Evolutionary conservation across 1,139 yeast species (phyloP).

Genomic region (Barnettozyma hawaiiensis): DNA sequence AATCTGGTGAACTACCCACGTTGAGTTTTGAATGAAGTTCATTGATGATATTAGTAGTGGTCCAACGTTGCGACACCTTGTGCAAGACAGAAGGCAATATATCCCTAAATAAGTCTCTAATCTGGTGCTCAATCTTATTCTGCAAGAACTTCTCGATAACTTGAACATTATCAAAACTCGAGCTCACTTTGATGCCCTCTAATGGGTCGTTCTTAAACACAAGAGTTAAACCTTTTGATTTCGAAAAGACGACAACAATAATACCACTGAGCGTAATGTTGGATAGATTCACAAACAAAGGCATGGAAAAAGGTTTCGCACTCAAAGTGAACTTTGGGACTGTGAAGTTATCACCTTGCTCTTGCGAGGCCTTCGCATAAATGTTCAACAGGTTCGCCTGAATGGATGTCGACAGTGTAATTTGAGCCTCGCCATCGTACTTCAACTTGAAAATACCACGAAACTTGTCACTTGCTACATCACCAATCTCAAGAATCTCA

Average conservation of each 20-base stretch:
- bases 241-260: conserved; percentile 77
- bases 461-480: conserved; percentile 71
- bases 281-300: conserved; percentile 68
- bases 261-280: conserved; percentile 74
- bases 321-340: conserved; percentile 66
- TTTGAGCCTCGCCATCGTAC: conserved; percentile 74
- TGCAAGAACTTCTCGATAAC: conserved; percentile 79
- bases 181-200: conserved; percentile 73
- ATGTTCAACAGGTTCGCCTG: conserved; percentile 82
- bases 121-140: conserved; percentile 75
- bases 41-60: conserved; percentile 41
- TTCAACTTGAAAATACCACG: conserved; percentile 81
- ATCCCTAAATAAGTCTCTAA: conserved; percentile 75
- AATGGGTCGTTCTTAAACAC: conserved; percentile 88
- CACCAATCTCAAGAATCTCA: conserved; percentile 84
- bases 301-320: conserved; percentile 66
- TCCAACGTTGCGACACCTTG: conserved; percentile 67
- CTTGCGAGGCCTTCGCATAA: conserved; percentile 47
- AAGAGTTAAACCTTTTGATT: conserved; percentile 75
- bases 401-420: conserved; percentile 75
- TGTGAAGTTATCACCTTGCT: conserved; percentile 40
- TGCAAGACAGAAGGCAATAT: conserved; percentile 79
- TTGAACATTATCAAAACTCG: conserved; percentile 80
- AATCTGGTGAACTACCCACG: conserved; percentile 16
- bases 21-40: conserved; percentile 35